Conservation (phyloP, 441 rosid species). For the Populus tomentosa region DNA sequence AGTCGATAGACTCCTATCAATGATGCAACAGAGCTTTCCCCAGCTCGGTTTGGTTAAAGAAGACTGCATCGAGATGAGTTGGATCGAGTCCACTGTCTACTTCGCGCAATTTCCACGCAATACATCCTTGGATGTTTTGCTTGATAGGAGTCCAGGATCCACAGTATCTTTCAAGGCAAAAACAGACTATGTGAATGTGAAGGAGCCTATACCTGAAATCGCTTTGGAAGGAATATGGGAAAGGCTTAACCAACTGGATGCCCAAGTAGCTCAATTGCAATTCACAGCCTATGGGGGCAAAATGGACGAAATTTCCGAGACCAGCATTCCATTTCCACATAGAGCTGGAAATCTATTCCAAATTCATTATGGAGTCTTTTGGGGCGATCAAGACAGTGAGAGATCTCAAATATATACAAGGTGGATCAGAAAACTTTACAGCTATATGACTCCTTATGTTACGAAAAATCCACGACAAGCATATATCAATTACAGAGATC, state of each 20-base stretch:
- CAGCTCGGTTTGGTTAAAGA: slow-evolving; percentile 23
- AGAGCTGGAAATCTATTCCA: slow-evolving; percentile 56
- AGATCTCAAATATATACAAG: slow-evolving; percentile 16
- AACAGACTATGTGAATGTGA: slow-evolving; percentile 54
- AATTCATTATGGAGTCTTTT: slow-evolving; percentile 31
- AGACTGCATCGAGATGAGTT: slow-evolving; percentile 50
- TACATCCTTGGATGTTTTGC: slow-evolving; percentile 28
- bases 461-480: slow-evolving; percentile 48
- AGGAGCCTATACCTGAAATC: slow-evolving; percentile 33
- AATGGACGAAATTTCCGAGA: slow-evolving; percentile 38
- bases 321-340: slow-evolving; percentile 46
- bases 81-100: slow-evolving; percentile 50
- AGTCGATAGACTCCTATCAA: too few relatives aligned
- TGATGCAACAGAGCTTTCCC: too few relatives aligned
- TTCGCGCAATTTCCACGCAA: slow-evolving; percentile 23
- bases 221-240: slow-evolving; percentile 39
- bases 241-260: slow-evolving; percentile 33
- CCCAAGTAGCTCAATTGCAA: slow-evolving; percentile 8
- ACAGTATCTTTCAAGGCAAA: slow-evolving; percentile 29
- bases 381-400: slow-evolving; percentile 30
- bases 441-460: slow-evolving; percentile 39
- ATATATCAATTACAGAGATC: too few relatives aligned
- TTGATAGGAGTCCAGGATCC: slow-evolving; percentile 17
- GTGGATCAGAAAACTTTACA: slow-evolving; percentile 34
- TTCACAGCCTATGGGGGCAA: slow-evolving; percentile 66